Conservation (phyloP, 2,329 filamentous ascomycete species). For the Dendrostoma leiphaemia region DNA sequence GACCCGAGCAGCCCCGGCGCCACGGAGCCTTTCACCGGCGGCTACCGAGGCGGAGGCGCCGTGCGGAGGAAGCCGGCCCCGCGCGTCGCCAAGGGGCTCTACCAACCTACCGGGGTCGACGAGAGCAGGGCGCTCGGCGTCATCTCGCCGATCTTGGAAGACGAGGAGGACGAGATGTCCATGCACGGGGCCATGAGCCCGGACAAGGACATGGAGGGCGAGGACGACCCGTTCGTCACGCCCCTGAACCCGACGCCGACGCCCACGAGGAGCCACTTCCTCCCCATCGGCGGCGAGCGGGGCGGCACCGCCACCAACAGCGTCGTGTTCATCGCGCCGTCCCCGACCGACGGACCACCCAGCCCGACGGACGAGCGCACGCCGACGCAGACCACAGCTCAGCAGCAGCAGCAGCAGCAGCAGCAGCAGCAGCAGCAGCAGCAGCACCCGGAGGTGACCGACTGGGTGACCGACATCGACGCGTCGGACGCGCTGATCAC, state of each 20-base stretch:
- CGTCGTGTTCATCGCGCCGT: conserved; percentile 29
- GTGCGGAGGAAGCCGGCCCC: conserved; percentile 26
- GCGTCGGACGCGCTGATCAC: conserved; percentile 51
- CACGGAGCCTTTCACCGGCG: conserved; percentile 22
- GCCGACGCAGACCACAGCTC: conserved; percentile 12
- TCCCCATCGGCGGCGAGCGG: too few relatives aligned
- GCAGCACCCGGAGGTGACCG: conserved; percentile 53
- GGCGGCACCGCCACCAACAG: not conserved
- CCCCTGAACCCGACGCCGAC: conserved; percentile 30
- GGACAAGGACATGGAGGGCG: conserved; percentile 19
- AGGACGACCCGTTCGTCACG: conserved; percentile 49
- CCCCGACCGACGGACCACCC: conserved; percentile 32
- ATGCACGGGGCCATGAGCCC: conserved; percentile 21
- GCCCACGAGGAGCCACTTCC: conserved; percentile 22
- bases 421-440: conserved; percentile 33
- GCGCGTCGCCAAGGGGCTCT: conserved; percentile 34
- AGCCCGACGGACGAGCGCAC: conserved; percentile 11
- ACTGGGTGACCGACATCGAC: conserved; percentile 57
- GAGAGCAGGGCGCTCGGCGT: conserved; percentile 25
- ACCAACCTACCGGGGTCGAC: conserved; percentile 32
- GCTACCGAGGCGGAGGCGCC: conserved; percentile 19
- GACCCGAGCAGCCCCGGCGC: conserved; percentile 25
- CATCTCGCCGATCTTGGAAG: conserved; percentile 60
- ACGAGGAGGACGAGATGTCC: conserved; percentile 49
- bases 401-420: conserved; percentile 26